Conservation (phyloP, 1,139 yeast genomes). For the Pichia sp. region DNA sequence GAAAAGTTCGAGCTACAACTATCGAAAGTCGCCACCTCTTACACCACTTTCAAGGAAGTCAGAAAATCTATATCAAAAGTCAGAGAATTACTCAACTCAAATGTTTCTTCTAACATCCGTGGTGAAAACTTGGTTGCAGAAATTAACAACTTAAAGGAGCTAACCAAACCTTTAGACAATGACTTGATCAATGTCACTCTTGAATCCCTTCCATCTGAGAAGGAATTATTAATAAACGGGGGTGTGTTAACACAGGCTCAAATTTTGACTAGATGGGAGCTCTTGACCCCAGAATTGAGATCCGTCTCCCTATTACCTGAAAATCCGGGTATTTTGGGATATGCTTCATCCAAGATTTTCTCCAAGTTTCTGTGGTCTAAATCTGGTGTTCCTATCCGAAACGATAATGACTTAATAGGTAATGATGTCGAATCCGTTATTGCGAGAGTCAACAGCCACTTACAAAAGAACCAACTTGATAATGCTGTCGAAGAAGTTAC, state of each 20-base stretch:
- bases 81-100: slow-evolving; percentile 40
- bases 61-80: slow-evolving; percentile 55
- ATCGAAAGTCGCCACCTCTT: slow-evolving; percentile 51
- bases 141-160: slow-evolving; percentile 30
- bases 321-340: slow-evolving; percentile 93
- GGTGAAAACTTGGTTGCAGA: slow-evolving; percentile 32
- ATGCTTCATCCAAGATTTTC: slow-evolving; percentile 71
- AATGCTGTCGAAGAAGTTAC: slow-evolving; percentile 92
- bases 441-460: slow-evolving; percentile 76
- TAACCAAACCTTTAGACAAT: slow-evolving; percentile 29
- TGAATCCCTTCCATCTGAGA: slow-evolving; percentile 39
- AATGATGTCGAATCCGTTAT: slow-evolving; percentile 84
- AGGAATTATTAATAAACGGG: slow-evolving; percentile 37
- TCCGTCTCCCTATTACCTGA: slow-evolving; percentile 78
- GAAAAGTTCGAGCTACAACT: slow-evolving; percentile 57
- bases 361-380: slow-evolving; percentile 68
- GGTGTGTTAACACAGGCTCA: slow-evolving; percentile 59
- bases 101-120: slow-evolving; percentile 31
- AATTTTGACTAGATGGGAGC: slow-evolving; percentile 65
- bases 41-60: slow-evolving; percentile 53
- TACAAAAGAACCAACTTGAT: slow-evolving; percentile 73
- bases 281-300: slow-evolving; percentile 80
- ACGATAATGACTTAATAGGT: slow-evolving; percentile 49
- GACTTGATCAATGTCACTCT: slow-evolving; percentile 29
- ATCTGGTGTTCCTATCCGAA: slow-evolving; percentile 49